These are phyloP conservation scores for Sporothrix schenckii DNA, from an alignment of 2,329 filamentous ascomycete species.

Conservation along the genomic window DNA sequence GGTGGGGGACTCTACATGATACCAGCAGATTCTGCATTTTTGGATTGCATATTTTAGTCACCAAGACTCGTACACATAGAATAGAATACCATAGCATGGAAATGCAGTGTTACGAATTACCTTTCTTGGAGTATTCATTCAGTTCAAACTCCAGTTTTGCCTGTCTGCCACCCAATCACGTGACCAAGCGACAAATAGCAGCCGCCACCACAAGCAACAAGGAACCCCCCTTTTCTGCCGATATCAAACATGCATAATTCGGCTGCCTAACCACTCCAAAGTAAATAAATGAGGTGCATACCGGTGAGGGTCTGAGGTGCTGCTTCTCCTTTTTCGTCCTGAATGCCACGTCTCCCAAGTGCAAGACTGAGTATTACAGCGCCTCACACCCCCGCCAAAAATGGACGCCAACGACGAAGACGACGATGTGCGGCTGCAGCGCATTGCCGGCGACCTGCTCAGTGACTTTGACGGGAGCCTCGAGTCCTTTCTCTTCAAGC, in stretches of 20 bases:
- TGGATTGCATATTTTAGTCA: not conserved
- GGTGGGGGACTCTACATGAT: conserved; percentile 6
- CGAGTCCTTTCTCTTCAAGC: conserved; percentile 54
- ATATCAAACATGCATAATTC: not conserved
- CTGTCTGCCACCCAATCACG: not conserved
- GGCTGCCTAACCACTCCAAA: not conserved
- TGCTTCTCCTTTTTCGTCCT: too few relatives aligned
- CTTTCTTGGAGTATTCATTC: too few relatives aligned
- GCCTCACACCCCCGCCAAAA: not conserved
- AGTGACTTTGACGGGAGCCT: conserved; percentile 60
- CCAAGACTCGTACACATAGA: not conserved
- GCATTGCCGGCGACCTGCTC: conserved; percentile 61
- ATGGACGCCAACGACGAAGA: conserved; percentile 69
- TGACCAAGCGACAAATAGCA: not conserved
- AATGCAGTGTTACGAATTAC: not conserved
- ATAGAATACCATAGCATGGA: not conserved
- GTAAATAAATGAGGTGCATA: conserved; percentile 10
- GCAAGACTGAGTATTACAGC: not conserved
- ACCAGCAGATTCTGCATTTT: conserved; percentile 20
- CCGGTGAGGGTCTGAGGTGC: not conserved
- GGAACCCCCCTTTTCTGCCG: not conserved
- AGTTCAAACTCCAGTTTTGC: too few relatives aligned
- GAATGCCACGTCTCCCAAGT: not conserved
- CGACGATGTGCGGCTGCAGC: conserved; percentile 64
- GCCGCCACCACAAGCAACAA: not conserved